A percentile compares a stretch with the other conserved stretches of the same genome.
Evolutionary conservation across 2,329 filamentous ascomycete genomes (phyloP).

Genomic region (Monosporascus sp.): DNA sequence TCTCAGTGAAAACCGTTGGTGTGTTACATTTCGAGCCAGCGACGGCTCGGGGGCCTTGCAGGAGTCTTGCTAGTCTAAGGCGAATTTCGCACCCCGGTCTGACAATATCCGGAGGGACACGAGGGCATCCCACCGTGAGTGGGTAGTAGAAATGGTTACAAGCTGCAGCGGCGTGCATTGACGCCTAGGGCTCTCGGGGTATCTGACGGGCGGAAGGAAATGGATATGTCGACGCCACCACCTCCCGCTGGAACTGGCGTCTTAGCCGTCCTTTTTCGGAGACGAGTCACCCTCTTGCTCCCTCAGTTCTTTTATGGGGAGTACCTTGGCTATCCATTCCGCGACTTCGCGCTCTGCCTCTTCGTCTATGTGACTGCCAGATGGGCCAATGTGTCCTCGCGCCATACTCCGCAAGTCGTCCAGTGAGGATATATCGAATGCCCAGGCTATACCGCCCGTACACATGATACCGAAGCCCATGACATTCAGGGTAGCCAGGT

Average conservation of each 20-base stretch:
- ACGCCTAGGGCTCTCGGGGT: too few species aligned
- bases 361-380: slow-evolving; percentile 32
- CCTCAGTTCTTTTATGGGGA: slow-evolving; percentile 52
- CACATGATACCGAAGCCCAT: slow-evolving; percentile 68
- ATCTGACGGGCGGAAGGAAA: too few species aligned
- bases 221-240: too few species aligned
- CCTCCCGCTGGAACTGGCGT: too few species aligned
- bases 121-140: background rate
- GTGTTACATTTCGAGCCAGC: background rate
- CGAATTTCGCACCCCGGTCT: background rate
- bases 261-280: slow-evolving; percentile 1
- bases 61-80: background rate
- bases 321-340: slow-evolving; percentile 54
- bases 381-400: slow-evolving; percentile 33
- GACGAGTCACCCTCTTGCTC: slow-evolving; percentile 15
- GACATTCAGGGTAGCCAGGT: slow-evolving; percentile 83
- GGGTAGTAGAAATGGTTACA: background rate
- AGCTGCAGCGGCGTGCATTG: too few species aligned
- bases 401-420: slow-evolving; percentile 57
- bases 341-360: slow-evolving; percentile 57
- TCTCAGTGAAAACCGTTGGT: background rate
- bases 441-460: slow-evolving; percentile 69
- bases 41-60: background rate
- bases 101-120: background rate
- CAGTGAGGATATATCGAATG: slow-evolving; percentile 67